Percentiles rank a stretch among this genome's conserved stretches.
Conservation (phyloP, 805 yeast genomes). For the Ogataea pignaliae region DNA sequence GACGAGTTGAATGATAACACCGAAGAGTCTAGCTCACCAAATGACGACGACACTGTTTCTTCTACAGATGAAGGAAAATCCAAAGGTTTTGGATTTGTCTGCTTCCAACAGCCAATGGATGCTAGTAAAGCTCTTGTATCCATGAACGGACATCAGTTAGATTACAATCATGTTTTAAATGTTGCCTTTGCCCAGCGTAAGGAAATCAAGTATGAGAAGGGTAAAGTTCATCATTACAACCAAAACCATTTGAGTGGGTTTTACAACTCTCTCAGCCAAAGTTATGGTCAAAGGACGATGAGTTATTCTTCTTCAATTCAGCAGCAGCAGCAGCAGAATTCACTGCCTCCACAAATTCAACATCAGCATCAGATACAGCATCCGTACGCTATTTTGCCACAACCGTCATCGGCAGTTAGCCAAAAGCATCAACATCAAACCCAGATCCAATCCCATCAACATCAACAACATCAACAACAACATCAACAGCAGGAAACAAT, state of each 20-base stretch:
- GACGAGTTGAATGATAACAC: slow-evolving; percentile 2
- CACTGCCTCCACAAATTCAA: no score
- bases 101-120: slow-evolving; percentile 59
- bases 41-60: no score
- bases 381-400: neutral
- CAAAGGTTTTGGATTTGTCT: slow-evolving; percentile 79
- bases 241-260: slow-evolving; percentile 30
- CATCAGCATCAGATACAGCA: no score
- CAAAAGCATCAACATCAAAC: slow-evolving; percentile 5
- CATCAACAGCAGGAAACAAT: slow-evolving; percentile 1
- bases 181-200: slow-evolving; percentile 79
- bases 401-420: slow-evolving; percentile 2
- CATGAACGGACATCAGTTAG: slow-evolving; percentile 50
- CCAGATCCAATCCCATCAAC: slow-evolving; percentile 1
- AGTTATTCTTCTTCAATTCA: slow-evolving; percentile 6
- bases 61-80: slow-evolving; percentile 35
- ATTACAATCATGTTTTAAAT: slow-evolving; percentile 19
- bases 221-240: slow-evolving; percentile 31
- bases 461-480: slow-evolving; percentile 3
- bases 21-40: neutral
- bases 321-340: no score
- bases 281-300: slow-evolving; percentile 13
- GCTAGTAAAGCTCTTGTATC: slow-evolving; percentile 68
- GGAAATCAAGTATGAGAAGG: slow-evolving; percentile 43
- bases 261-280: slow-evolving; percentile 21